phyloP scores from a whole-genome alignment of 352 stramenopile genomes.

The Globisporangium abappressorium region DNA sequence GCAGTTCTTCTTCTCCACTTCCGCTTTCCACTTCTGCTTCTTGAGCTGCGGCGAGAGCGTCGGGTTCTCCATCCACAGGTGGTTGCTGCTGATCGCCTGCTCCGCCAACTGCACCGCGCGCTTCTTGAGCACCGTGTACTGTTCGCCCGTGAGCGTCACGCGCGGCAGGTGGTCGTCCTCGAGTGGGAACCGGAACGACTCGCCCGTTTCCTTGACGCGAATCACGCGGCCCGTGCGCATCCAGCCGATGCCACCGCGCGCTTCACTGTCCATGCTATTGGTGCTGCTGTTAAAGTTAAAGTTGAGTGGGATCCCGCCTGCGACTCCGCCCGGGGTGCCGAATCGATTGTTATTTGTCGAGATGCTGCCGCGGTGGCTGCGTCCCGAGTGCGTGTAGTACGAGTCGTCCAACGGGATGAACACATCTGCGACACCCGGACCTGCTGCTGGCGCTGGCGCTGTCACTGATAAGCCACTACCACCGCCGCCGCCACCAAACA shows the following conservation, averaged over 20 bases:
- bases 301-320: background rate
- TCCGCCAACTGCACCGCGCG: constrained; percentile 38
- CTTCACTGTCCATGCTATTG: constrained; percentile 16
- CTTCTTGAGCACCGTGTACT: constrained; percentile 29
- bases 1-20: constrained; percentile 71
- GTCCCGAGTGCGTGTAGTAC: constrained; percentile 11
- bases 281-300: background rate
- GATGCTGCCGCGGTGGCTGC: constrained; percentile 33
- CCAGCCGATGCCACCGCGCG: constrained; percentile 47
- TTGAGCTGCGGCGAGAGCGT: constrained; percentile 47
- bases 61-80: constrained; percentile 74
- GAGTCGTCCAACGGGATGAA: constrained; percentile 17
- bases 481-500: background rate
- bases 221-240: constrained; percentile 71
- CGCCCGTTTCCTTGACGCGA: constrained; percentile 65
- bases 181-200: constrained; percentile 73
- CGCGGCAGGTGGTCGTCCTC: constrained; percentile 54
- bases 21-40: constrained; percentile 63
- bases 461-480: background rate
- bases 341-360: constrained; percentile 1
- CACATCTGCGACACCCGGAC: background rate
- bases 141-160: constrained; percentile 28
- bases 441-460: background rate
- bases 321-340: background rate
- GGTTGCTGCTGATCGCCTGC: constrained; percentile 33